A percentile compares a stretch with the other conserved stretches of the same genome.
These are phyloP conservation scores for Trichoderma koningii DNA, from an alignment of 2,329 filamentous ascomycete genomes.

Conservation along the genomic window DNA sequence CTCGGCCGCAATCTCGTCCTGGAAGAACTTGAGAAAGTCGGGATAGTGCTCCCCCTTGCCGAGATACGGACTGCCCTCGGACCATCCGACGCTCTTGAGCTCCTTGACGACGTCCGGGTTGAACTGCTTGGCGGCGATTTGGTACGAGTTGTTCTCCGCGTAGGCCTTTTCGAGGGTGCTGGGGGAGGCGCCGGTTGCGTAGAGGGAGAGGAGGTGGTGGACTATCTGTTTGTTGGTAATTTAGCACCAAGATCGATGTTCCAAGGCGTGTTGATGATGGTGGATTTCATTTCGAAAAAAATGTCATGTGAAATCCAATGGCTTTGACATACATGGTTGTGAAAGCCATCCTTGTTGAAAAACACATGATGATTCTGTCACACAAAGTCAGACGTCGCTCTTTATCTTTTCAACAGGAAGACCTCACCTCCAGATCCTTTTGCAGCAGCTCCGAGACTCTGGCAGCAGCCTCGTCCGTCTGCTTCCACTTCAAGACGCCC, in stretches of 20 bases:
- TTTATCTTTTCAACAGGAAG: too few species aligned
- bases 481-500: constrained; percentile 50
- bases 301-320: background rate
- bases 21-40: constrained; percentile 77
- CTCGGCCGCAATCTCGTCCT: constrained; percentile 66
- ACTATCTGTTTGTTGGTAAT: constrained; percentile 50
- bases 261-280: background rate
- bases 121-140: constrained; percentile 54
- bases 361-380: constrained; percentile 68
- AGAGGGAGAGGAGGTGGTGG: constrained; percentile 76
- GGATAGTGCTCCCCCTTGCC: constrained; percentile 66
- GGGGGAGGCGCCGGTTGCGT: constrained; percentile 69
- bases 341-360: constrained; percentile 74
- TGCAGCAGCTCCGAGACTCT: constrained; percentile 71
- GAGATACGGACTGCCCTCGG: constrained; percentile 58
- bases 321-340: constrained; percentile 67
- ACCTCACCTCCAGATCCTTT: constrained; percentile 64
- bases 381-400: background rate
- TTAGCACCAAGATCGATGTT: background rate
- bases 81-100: constrained; percentile 54
- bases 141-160: constrained; percentile 65
- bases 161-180: constrained; percentile 65
- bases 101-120: constrained; percentile 55
- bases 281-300: background rate
- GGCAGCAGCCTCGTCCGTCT: constrained; percentile 61